Evolutionary conservation across 108 stramenopile genomes (phyloP).

Genomic region (Fragilaria radians): DNA sequence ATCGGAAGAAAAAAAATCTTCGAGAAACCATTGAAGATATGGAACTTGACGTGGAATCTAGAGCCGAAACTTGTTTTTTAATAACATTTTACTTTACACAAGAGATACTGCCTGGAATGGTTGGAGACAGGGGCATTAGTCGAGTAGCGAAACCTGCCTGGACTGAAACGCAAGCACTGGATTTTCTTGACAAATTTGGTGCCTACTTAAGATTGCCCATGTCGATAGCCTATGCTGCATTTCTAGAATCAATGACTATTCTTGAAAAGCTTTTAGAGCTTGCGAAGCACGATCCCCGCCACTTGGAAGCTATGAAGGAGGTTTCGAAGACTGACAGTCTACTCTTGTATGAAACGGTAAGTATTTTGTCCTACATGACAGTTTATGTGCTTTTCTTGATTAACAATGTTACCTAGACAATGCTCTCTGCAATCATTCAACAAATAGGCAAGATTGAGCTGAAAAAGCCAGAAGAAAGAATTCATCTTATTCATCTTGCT

Average conservation of each 20-base stretch:
- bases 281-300: conserved; percentile 64
- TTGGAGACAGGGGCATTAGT: not conserved
- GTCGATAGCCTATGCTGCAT: conserved; percentile 50
- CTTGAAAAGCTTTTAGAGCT: conserved; percentile 42
- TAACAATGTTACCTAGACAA: conserved; percentile 18
- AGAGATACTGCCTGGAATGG: conserved; percentile 20
- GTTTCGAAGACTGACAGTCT: conserved; percentile 32
- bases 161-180: conserved; percentile 10
- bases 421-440: conserved; percentile 62
- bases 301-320: conserved; percentile 53
- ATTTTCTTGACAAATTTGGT: conserved; percentile 64
- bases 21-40: conserved; percentile 62
- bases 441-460: conserved; percentile 27
- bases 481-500: conserved; percentile 34
- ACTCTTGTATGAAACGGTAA: conserved; percentile 69
- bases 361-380: too few relatives aligned
- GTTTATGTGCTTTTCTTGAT: not conserved
- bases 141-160: not conserved
- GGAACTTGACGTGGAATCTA: conserved; percentile 60
- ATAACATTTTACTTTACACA: conserved; percentile 77
- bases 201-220: conserved; percentile 67
- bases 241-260: conserved; percentile 31
- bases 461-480: conserved; percentile 12
- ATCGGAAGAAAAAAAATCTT: conserved; percentile 31
- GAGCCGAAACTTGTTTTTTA: conserved; percentile 68